These are phyloP conservation scores for Rhizopogon vulgaris DNA, from an alignment of 768 basidiomycete species.

Conservation along the genomic window DNA sequence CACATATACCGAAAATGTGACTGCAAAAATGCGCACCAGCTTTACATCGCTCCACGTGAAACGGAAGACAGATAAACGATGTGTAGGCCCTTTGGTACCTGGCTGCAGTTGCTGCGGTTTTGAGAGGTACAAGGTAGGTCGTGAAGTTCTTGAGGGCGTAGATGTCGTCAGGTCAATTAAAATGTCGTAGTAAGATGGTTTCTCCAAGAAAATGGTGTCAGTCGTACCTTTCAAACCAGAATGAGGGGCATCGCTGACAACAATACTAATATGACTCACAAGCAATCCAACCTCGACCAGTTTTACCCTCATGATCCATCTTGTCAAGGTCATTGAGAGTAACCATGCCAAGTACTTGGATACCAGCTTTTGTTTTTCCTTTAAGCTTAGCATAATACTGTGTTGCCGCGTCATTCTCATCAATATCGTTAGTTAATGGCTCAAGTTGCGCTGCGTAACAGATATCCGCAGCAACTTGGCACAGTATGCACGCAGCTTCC, in stretches of 20 bases:
- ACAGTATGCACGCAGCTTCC: constrained; percentile 70
- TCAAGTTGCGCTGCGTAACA: constrained; percentile 43
- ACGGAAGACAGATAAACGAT: constrained; percentile 55
- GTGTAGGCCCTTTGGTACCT: constrained; percentile 34
- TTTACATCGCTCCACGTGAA: constrained; percentile 85
- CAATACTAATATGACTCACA: constrained; percentile 39
- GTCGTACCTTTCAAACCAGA: constrained; percentile 49
- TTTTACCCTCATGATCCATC: constrained; percentile 47
- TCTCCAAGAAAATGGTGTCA: constrained; percentile 80
- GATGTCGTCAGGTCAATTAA: constrained; percentile 74
- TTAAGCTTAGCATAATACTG: constrained; percentile 26
- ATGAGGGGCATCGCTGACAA: neutral
- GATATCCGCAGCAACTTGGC: constrained; percentile 56
- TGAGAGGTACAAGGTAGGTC: constrained; percentile 63
- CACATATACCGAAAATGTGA: neutral
- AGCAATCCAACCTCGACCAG: constrained; percentile 76
- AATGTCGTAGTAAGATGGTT: constrained; percentile 72
- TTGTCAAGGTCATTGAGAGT: constrained; percentile 69
- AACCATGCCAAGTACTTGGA: constrained; percentile 73
- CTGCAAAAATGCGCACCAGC: constrained; percentile 38
- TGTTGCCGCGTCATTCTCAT: constrained; percentile 22
- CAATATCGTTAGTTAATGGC: constrained; percentile 12
- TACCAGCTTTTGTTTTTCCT: constrained; percentile 42
- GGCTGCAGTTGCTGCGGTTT: constrained; percentile 35
- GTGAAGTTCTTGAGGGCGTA: constrained; percentile 50